phyloP scores from a whole-genome alignment of 2,329 filamentous ascomycete species.

The Neofusicoccum laricinum region DNA sequence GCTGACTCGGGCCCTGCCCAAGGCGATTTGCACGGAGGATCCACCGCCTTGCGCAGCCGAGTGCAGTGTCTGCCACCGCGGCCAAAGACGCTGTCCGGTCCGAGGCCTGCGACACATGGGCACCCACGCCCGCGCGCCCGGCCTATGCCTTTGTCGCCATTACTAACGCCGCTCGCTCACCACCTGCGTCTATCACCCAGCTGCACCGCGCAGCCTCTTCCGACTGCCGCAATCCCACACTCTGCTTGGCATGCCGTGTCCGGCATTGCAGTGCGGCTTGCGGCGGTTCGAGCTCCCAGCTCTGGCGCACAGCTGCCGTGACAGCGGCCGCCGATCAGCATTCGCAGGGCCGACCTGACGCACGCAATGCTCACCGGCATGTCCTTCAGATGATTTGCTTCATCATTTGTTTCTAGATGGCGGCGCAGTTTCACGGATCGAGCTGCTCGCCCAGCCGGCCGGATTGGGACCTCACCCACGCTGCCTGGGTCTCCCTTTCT shows the following conservation, averaged over 20 bases:
- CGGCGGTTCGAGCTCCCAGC: neutral
- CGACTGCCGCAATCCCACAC: no score
- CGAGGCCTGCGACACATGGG: neutral
- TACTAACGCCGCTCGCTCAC: constrained; percentile 2
- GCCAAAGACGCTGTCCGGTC: neutral
- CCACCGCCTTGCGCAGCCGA: neutral
- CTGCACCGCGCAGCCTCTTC: neutral
- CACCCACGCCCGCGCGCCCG: neutral
- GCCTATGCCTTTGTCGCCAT: constrained; percentile 1
- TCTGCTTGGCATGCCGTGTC: neutral
- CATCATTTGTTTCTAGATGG: no score
- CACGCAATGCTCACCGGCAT: no score
- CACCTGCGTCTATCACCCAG: neutral
- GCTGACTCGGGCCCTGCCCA: neutral
- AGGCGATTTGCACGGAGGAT: neutral
- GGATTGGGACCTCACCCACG: no score
- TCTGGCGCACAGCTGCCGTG: neutral
- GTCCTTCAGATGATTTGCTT: no score
- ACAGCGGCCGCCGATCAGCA: neutral
- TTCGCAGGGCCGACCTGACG: no score
- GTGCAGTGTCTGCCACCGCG: neutral
- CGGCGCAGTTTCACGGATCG: no score
- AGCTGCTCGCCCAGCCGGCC: no score
- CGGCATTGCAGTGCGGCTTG: neutral
- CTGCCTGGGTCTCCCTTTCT: no score